These are phyloP conservation scores for Eurotiales sp. DNA, from an alignment of 2,329 filamentous ascomycete genomes.

Conservation along the genomic window DNA sequence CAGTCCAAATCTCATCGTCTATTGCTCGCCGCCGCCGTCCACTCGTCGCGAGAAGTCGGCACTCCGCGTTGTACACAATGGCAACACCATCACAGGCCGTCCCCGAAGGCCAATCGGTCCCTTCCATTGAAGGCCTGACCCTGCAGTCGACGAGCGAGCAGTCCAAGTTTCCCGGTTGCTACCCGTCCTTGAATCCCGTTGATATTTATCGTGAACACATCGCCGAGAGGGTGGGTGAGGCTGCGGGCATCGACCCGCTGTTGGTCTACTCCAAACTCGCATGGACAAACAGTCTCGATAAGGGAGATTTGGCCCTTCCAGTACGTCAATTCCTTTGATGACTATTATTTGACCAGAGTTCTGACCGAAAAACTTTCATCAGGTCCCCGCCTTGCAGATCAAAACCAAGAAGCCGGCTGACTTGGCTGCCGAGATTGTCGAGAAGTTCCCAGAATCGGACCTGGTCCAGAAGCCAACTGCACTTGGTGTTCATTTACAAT, in stretches of 20 bases:
- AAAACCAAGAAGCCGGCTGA: slow-evolving; percentile 59
- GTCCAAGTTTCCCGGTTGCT: slow-evolving; percentile 40
- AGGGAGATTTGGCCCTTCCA: slow-evolving; percentile 44
- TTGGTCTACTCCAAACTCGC: slow-evolving; percentile 38
- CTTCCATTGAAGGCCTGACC: slow-evolving; percentile 35
- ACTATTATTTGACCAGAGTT: background rate
- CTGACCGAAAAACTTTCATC: slow-evolving; percentile 3
- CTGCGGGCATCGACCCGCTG: slow-evolving; percentile 35
- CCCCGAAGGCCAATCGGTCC: slow-evolving; percentile 22
- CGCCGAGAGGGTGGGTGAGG: slow-evolving; percentile 37
- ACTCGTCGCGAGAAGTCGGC: slow-evolving; percentile 1
- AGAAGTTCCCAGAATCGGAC: slow-evolving; percentile 56
- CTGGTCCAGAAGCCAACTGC: slow-evolving; percentile 54
- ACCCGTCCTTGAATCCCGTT: slow-evolving; percentile 44
- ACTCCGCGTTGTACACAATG: slow-evolving; percentile 12
- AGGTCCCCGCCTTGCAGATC: slow-evolving; percentile 43
- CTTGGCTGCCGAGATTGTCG: slow-evolving; percentile 52
- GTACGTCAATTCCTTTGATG: slow-evolving; percentile 24
- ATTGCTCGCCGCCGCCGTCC: slow-evolving; percentile 13
- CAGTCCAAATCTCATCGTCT: slow-evolving; percentile 3
- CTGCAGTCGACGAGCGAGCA: slow-evolving; percentile 37
- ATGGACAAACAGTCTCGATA: slow-evolving; percentile 46
- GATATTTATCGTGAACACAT: slow-evolving; percentile 47
- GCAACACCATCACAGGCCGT: slow-evolving; percentile 16
- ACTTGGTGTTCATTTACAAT: slow-evolving; percentile 59